These are phyloP conservation scores for Akebia trifoliata DNA, from an alignment of 164 flowering plant genomes.

Conservation along the genomic window DNA sequence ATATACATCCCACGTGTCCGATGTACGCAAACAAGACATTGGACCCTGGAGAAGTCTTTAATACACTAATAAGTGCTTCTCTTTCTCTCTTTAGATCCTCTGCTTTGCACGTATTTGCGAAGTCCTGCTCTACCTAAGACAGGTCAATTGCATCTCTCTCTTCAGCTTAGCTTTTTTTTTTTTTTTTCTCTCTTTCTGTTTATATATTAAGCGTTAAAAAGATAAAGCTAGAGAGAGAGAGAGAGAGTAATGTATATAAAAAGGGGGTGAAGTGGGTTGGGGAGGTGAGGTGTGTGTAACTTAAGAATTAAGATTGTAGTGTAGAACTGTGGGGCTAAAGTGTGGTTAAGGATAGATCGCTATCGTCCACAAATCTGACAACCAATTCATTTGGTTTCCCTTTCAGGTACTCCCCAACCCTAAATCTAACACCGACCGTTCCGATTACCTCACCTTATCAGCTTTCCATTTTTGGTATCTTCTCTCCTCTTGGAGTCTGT, in stretches of 20 bases:
- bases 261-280: background rate
- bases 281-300: background rate
- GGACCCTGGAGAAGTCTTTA: no score
- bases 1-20: no score
- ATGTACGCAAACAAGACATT: background rate
- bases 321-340: conserved; percentile 2
- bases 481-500: background rate
- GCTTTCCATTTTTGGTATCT: conserved; percentile 10
- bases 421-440: conserved; percentile 7
- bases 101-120: background rate
- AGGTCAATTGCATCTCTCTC: background rate
- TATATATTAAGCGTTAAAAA: background rate
- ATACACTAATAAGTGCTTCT: background rate
- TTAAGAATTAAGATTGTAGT: no score
- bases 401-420: conserved; percentile 9
- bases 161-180: background rate
- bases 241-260: background rate
- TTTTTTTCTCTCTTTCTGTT: background rate
- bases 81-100: background rate
- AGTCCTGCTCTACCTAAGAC: conserved; percentile 9
- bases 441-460: conserved; percentile 11
- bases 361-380: conserved; percentile 3
- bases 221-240: background rate
- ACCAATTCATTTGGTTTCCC: conserved; percentile 17
- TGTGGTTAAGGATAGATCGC: conserved; percentile 11